A percentile compares a stretch with the other conserved stretches of the same genome.
Conservation (phyloP, 108 stramenopile species). For the Pseudonitzschia multiseries region DNA sequence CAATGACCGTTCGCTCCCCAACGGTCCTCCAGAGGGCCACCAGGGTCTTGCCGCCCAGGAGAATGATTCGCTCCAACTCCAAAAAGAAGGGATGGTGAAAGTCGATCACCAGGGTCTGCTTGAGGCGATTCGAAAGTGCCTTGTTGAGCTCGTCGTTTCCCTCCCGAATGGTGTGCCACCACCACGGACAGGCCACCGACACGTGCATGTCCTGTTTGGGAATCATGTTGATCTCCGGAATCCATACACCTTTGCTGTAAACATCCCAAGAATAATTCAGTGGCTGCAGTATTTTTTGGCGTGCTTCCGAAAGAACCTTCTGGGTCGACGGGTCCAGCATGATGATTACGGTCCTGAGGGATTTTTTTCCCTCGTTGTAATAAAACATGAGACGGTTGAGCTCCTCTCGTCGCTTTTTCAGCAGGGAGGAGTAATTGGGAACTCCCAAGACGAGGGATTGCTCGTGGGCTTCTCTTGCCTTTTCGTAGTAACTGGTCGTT, state of each 20-base stretch:
- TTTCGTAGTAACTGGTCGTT: constrained; percentile 44
- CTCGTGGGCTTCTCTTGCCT: constrained; percentile 43
- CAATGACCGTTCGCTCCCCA: constrained; percentile 47
- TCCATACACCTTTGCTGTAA: constrained; percentile 45
- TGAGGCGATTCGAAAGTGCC: constrained; percentile 39
- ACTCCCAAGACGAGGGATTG: constrained; percentile 38
- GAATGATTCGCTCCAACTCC: constrained; percentile 54
- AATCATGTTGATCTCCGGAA: constrained; percentile 48
- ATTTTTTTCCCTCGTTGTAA: constrained; percentile 42
- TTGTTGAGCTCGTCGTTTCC: constrained; percentile 46
- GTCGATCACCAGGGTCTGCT: constrained; percentile 50
- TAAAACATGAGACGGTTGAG: constrained; percentile 31
- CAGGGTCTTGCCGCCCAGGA: constrained; percentile 56
- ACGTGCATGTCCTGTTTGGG: constrained; percentile 56
- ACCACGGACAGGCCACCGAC: constrained; percentile 60
- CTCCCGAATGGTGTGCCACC: constrained; percentile 58
- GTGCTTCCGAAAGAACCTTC: constrained; percentile 38
- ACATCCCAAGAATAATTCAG: constrained; percentile 41
- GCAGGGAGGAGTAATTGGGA: constrained; percentile 21
- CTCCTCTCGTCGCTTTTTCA: constrained; percentile 31
- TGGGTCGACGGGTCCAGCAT: constrained; percentile 46
- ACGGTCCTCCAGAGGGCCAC: constrained; percentile 63
- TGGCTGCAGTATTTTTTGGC: constrained; percentile 41
- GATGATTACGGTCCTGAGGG: constrained; percentile 51
- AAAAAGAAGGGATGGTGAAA: constrained; percentile 62